phyloP scores from a whole-genome alignment of 768 basidiomycete species.

The Leucocoprinus leucothites region DNA sequence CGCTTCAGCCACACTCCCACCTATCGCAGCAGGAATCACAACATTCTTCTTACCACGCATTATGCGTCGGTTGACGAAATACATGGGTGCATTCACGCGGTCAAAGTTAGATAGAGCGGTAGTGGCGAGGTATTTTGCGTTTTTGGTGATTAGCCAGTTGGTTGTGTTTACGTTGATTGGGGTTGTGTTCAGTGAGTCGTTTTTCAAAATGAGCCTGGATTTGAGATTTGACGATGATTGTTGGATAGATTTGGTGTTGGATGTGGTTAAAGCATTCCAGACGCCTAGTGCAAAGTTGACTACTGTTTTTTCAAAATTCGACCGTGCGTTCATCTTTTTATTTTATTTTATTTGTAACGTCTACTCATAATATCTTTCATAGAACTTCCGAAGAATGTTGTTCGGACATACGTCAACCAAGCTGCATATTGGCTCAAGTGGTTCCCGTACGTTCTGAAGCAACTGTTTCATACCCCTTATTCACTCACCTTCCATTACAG shows the following conservation, averaged over 20 bases:
- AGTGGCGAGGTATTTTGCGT: constrained; percentile 79
- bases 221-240: too few species aligned
- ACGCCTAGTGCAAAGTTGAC: constrained; percentile 21
- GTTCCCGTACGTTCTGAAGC: constrained; percentile 53
- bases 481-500: constrained; percentile 26
- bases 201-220: neutral
- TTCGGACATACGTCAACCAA: constrained; percentile 76
- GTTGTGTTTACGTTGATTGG: constrained; percentile 82
- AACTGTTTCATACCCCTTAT: constrained; percentile 3
- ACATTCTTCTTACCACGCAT: constrained; percentile 73
- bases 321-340: constrained; percentile 22
- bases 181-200: constrained; percentile 65
- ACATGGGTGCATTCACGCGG: constrained; percentile 45
- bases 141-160: constrained; percentile 81
- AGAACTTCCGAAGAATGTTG: constrained; percentile 61
- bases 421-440: constrained; percentile 80
- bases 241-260: constrained; percentile 25
- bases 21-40: constrained; percentile 70
- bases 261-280: constrained; percentile 27
- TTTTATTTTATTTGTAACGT: neutral
- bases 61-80: constrained; percentile 75
- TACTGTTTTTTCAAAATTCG: constrained; percentile 26
- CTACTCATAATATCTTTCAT: neutral
- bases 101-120: constrained; percentile 74
- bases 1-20: constrained; percentile 82